These are phyloP conservation scores for Fusarium tanahbumbuense DNA, from an alignment of 2,329 filamentous ascomycete genomes.

Conservation along the genomic window DNA sequence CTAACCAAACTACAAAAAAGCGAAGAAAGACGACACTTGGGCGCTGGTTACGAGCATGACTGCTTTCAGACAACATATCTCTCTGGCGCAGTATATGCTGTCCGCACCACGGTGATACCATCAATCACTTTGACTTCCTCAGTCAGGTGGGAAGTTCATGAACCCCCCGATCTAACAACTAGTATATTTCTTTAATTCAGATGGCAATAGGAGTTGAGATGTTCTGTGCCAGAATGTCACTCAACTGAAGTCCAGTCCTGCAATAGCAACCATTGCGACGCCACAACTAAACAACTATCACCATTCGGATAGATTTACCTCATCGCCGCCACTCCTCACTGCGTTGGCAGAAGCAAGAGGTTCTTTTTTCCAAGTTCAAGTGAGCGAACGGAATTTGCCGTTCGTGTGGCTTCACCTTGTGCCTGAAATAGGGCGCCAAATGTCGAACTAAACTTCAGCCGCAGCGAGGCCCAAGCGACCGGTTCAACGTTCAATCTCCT, in stretches of 20 bases:
- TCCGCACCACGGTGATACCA: neutral
- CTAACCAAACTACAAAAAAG: neutral
- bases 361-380: neutral
- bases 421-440: conserved; percentile 21
- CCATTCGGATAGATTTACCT: neutral
- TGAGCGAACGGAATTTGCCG: neutral
- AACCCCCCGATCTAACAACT: neutral
- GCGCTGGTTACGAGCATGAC: neutral
- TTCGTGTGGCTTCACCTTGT: conserved; percentile 1
- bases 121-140: neutral
- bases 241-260: neutral
- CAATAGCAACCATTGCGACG: neutral
- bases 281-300: neutral
- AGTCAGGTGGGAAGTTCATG: neutral
- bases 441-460: conserved; percentile 24
- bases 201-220: neutral
- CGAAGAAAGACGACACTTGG: rapidly evolving
- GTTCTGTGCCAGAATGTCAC: neutral
- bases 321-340: neutral
- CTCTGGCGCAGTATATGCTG: neutral
- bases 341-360: neutral
- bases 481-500: conserved; percentile 10
- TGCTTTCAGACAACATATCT: neutral
- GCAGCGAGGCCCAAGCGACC: neutral
- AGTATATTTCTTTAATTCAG: no score